Evolutionary conservation across 805 yeast genomes (phyloP).

Genomic region (Candida piceae): DNA sequence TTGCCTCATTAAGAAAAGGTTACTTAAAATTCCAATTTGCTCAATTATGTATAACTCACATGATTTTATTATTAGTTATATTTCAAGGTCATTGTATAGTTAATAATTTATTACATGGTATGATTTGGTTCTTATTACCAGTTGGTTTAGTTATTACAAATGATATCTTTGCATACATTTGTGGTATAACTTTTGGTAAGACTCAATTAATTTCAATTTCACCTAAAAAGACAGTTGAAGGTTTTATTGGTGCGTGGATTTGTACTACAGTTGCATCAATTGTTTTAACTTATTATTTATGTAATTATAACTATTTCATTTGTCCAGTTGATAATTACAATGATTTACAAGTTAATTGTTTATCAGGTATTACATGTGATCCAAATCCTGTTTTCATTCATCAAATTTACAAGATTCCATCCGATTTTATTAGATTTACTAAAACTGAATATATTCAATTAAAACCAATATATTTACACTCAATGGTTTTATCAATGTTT

Average conservation of each 20-base stretch:
- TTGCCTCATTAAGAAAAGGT: slow-evolving; percentile 83
- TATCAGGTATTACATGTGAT: slow-evolving; percentile 65
- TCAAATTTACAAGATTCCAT: slow-evolving; percentile 73
- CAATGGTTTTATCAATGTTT: slow-evolving; percentile 81
- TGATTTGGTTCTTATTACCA: slow-evolving; percentile 93
- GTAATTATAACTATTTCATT: slow-evolving; percentile 67
- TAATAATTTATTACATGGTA: slow-evolving; percentile 81
- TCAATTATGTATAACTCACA: slow-evolving; percentile 88
- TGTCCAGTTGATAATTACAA: slow-evolving; percentile 70
- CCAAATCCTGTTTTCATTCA: slow-evolving; percentile 87
- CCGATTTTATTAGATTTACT: slow-evolving; percentile 45
- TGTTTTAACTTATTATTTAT: slow-evolving; percentile 56
- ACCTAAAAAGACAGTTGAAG: slow-evolving; percentile 97
- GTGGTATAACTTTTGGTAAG: slow-evolving; percentile 94
- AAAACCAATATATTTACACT: slow-evolving; percentile 89
- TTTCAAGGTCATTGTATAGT: slow-evolving; percentile 92
- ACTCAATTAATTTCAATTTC: slow-evolving; percentile 91
- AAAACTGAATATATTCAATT: slow-evolving; percentile 47
- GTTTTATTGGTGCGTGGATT: slow-evolving; percentile 96
- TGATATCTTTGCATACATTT: slow-evolving; percentile 93
- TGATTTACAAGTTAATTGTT: slow-evolving; percentile 54
- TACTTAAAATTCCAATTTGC: slow-evolving; percentile 89
- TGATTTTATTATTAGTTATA: slow-evolving; percentile 85
- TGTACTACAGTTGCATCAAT: slow-evolving; percentile 79
- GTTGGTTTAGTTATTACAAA: slow-evolving; percentile 88